Base-by-base conservation (phyloP, 2,329 filamentous ascomycete species). In the Cercospora sp. region DNA sequence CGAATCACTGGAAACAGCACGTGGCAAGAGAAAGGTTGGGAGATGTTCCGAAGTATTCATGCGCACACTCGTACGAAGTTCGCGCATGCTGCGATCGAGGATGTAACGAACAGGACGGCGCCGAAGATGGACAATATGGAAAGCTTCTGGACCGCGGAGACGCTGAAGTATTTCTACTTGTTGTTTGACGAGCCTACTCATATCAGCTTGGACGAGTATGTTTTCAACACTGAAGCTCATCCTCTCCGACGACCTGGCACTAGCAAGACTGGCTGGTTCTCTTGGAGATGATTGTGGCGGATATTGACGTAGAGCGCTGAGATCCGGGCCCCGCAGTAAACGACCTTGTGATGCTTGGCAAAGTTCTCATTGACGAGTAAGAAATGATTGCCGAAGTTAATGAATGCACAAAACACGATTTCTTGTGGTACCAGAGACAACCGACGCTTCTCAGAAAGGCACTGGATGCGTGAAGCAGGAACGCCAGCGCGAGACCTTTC, bases 81-180 rank as follows among this genome's bases (percentile, higher is more conserved):
- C 69, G 91, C 88, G 5, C 85, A 91, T 73, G 88, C 88, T 0
- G 88, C 88, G 33, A 84, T 93, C 65, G 81, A 85, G 68, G 90
- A 93, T 73, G 88, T 93, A 28, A 90, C 86, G 12, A 66, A 70
- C 28, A n/a, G 79, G 80, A 67, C 79, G 75, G 13, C 82, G 82
- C 4, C 73, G 12, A 78, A 81, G 30, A 73, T 83, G 66, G 88
- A 91, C 75, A 85, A 85, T 62, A 91, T 92, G 90, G 90, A 92
- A 82, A 91, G 88, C 69, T 92, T 92, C 77, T 92, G 90, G 89
- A 82, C 91, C 42, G 87, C 87, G 1, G 88, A 90, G 79, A 90
- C 88, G 71, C 78, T 90, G 57, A 90, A 90, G 77, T 90, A 90
- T 76, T 89, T 89, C 71, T 90, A 87, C 69, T 78, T 90, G 68